Evolutionary conservation across 495 filamentous ascomycete species (phyloP), one percentile per base, ranked within the genome.

Genomic region (Aspergillus bertholletiae): DNA sequence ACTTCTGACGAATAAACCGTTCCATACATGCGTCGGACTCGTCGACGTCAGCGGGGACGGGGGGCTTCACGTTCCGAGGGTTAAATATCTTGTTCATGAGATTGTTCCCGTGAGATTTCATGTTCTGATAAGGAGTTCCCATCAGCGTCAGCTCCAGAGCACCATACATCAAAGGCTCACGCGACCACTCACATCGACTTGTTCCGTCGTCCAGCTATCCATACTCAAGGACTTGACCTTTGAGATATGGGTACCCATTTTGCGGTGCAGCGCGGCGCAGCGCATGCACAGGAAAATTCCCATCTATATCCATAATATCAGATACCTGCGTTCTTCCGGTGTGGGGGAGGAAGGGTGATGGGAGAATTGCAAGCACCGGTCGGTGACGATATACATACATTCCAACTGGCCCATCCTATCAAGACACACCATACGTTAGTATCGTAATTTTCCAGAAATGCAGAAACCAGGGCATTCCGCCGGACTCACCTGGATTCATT

Each of bases 211-310:
- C 94, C 94, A 98, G 46, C 84, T 90, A 66, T 98, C 94, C 94
- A 97, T 97, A 59, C 88, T 96, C 75, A 97, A 74, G 8, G 92
- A 96, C 72, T 98, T 98, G 72, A 98, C 90, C 71, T 97, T 98
- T 41, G 93, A 96, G 52, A 98, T 89, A 68, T 98, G 94, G 48
- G 92, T 97, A 49, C 95, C 95, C 62, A 97, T 79, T 72, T 97
- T 97, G 62, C 94, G 90, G 76, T 98, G 94, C 67, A 97, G 77
- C 26, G 90, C 82, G 53, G 92, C 94, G 81, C 94, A 98, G 67
- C 95, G 90, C 88, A 97, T 92, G 75, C 94, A 98, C 6, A 98
- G 81, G 73, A 98, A 98, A 48, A 97, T 84, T 28, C 94, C 94
- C 72, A 98, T 79, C 92, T 96, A 65, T 60, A 56, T 50, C 55